These are phyloP conservation scores for Aspergillus terreus DNA, from an alignment of 2,329 filamentous ascomycete genomes.

Conservation along the genomic window DNA sequence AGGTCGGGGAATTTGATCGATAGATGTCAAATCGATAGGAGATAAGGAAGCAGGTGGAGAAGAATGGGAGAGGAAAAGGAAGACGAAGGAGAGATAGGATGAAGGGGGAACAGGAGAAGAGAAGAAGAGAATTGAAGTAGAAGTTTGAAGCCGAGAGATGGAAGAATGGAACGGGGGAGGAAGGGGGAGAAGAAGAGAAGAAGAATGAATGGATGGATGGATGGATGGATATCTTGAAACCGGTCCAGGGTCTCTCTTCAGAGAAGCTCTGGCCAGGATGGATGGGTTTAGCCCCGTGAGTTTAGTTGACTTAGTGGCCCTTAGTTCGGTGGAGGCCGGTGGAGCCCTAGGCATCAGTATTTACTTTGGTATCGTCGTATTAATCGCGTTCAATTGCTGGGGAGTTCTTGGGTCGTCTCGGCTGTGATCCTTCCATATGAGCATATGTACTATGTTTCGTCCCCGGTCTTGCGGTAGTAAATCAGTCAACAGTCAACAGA, in stretches of 20 bases:
- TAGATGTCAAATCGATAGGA: not conserved
- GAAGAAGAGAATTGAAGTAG: slow-evolving; percentile 1
- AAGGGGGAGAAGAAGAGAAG: slow-evolving; percentile 6
- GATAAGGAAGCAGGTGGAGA: not conserved
- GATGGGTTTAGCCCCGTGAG: not conserved
- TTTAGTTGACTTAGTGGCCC: not conserved
- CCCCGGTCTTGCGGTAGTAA: not conserved
- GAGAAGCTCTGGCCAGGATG: slow-evolving; percentile 20
- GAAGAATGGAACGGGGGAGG: slow-evolving; percentile 2
- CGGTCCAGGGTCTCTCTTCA: slow-evolving; percentile 18
- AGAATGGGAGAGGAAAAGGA: not conserved
- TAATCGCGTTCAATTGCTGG: no score
- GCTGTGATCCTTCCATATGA: not conserved
- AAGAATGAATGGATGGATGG: slow-evolving; percentile 4
- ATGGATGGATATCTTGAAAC: slow-evolving; percentile 21
- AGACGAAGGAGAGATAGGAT: slow-evolving; percentile 1
- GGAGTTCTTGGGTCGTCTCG: no score
- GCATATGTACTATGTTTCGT: no score
- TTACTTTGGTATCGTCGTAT: no score
- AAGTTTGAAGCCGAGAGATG: slow-evolving; percentile 4
- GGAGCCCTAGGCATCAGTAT: slow-evolving; percentile 5
- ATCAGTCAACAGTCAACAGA: no score
- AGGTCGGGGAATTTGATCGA: not conserved
- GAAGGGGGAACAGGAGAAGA: not conserved
- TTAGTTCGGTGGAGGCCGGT: not conserved